These are phyloP conservation scores for Saturnispora mendoncae DNA, from an alignment of 805 yeast genomes.

Conservation along the genomic window DNA sequence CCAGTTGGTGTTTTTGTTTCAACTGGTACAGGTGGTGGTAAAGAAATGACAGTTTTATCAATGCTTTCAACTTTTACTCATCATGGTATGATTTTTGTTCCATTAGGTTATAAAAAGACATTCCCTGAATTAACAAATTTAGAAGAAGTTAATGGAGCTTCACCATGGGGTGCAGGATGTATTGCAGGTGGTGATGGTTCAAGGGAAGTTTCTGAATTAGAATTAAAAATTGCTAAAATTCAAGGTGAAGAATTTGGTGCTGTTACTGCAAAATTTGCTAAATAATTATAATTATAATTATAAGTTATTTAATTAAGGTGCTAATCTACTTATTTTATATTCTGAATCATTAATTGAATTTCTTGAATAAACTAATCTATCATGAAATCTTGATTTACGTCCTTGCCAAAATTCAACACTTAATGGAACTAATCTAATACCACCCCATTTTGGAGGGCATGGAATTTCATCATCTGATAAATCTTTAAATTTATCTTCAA, in stretches of 20 bases:
- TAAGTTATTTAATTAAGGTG: too few species aligned
- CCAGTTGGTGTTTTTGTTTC: conserved; percentile 65
- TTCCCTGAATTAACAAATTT: conserved; percentile 47
- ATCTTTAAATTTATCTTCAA: conserved; percentile 50
- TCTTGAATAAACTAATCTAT: conserved; percentile 67
- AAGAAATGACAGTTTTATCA: conserved; percentile 62
- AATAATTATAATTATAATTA: neutral
- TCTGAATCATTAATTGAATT: conserved; percentile 34
- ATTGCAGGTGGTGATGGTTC: conserved; percentile 73
- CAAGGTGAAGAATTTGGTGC: conserved; percentile 64
- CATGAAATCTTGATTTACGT: conserved; percentile 80
- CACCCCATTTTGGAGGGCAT: conserved; percentile 96
- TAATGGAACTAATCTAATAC: conserved; percentile 75
- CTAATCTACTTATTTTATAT: conserved; percentile 63
- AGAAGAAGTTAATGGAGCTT: conserved; percentile 67
- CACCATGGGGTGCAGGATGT: conserved; percentile 85
- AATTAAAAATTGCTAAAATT: conserved; percentile 49
- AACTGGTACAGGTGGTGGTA: conserved; percentile 82
- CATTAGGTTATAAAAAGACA: conserved; percentile 60
- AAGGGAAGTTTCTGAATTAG: conserved; percentile 55
- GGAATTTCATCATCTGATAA: conserved; percentile 55
- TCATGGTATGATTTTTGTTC: conserved; percentile 75
- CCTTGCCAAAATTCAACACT: conserved; percentile 99
- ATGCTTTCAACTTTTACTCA: conserved; percentile 58
- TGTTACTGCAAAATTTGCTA: conserved; percentile 24